phyloP scores from a whole-genome alignment of 2,329 filamentous ascomycete species.

The Pestalotiopsis sp. region DNA sequence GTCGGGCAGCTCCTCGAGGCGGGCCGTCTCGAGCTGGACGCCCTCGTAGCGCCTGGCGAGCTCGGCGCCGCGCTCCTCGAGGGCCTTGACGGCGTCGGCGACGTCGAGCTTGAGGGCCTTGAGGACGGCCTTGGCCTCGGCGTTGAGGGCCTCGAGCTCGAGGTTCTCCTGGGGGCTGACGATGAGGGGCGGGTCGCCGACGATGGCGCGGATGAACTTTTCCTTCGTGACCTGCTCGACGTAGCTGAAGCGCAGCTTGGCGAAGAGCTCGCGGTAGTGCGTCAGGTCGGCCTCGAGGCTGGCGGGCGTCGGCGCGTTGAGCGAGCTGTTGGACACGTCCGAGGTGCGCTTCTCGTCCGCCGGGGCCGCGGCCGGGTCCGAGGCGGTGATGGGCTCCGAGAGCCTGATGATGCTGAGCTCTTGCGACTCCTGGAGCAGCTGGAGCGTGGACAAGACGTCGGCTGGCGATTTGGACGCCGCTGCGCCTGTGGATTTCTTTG shows the following conservation, averaged over 20 bases:
- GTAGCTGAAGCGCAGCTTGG: slow-evolving; percentile 95
- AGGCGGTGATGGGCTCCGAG: slow-evolving; percentile 70
- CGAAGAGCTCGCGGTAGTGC: slow-evolving; percentile 94
- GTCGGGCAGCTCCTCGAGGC: slow-evolving; percentile 53
- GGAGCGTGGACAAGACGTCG: slow-evolving; percentile 50
- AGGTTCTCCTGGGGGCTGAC: slow-evolving; percentile 82
- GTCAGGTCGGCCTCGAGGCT: slow-evolving; percentile 80
- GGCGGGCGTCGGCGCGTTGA: slow-evolving; percentile 71
- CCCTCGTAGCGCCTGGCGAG: slow-evolving; percentile 57
- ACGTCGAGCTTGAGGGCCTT: slow-evolving; percentile 83
- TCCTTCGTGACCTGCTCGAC: slow-evolving; percentile 99
- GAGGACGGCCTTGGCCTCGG: slow-evolving; percentile 73
- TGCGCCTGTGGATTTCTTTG: slow-evolving; percentile 4
- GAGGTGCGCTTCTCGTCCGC: slow-evolving; percentile 62
- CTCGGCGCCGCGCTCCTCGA: slow-evolving; percentile 67
- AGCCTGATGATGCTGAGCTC: slow-evolving; percentile 77
- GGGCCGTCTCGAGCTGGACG: slow-evolving; percentile 50
- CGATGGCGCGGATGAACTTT: slow-evolving; percentile 91
- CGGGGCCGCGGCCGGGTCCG: slow-evolving; percentile 41
- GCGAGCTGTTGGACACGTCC: slow-evolving; percentile 68
- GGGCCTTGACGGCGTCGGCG: slow-evolving; percentile 68
- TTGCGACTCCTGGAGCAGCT: slow-evolving; percentile 56
- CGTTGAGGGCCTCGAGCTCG: slow-evolving; percentile 69
- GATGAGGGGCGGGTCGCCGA: slow-evolving; percentile 85
- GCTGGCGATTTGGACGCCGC: slow-evolving; percentile 27